Percentiles rank a stretch among this genome's conserved stretches.
phyloP scores from a whole-genome alignment of 1,284 basidiomycete genomes.

The Serendipita sp. region DNA sequence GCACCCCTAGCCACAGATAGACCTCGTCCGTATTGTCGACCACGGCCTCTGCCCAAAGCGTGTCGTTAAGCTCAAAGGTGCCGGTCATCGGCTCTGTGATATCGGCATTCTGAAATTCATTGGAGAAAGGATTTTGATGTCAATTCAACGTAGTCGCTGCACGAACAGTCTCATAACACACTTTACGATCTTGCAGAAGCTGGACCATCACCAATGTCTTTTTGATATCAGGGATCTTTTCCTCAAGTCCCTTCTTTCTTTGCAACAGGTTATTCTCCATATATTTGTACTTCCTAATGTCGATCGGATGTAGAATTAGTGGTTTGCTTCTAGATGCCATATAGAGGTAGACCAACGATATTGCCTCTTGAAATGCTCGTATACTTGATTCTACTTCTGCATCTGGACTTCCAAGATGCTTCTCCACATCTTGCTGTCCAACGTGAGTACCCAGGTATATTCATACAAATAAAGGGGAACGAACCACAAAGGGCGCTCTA shows the following conservation, averaged over 20 bases:
- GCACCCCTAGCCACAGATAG: slow-evolving; percentile 90
- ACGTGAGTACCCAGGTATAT: background rate
- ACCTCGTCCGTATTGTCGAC: slow-evolving; percentile 80
- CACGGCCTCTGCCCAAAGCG: slow-evolving; percentile 82
- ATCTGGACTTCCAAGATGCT: slow-evolving; percentile 71
- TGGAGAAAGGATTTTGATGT: slow-evolving; percentile 1
- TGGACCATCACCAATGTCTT: slow-evolving; percentile 88
- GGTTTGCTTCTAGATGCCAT: slow-evolving; percentile 13
- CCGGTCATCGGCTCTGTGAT: slow-evolving; percentile 47
- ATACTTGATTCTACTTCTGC: slow-evolving; percentile 69
- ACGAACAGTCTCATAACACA: slow-evolving; percentile 23
- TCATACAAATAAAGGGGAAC: slow-evolving; percentile 21
- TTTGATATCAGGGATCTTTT: slow-evolving; percentile 93
- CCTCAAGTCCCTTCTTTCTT: slow-evolving; percentile 65
- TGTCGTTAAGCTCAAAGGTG: slow-evolving; percentile 93
- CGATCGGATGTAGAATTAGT: slow-evolving; percentile 14
- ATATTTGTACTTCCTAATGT: slow-evolving; percentile 87
- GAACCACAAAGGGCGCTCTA: slow-evolving; percentile 85
- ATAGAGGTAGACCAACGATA: slow-evolving; percentile 45
- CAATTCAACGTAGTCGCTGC: background rate
- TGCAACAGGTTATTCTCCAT: slow-evolving; percentile 86
- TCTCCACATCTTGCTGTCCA: slow-evolving; percentile 63
- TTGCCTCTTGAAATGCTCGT: slow-evolving; percentile 79
- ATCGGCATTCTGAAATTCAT: slow-evolving; percentile 48
- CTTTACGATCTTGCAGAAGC: slow-evolving; percentile 59